phyloP scores from a whole-genome alignment of 2,329 filamentous ascomycete species.

The Claviceps purpurea region DNA sequence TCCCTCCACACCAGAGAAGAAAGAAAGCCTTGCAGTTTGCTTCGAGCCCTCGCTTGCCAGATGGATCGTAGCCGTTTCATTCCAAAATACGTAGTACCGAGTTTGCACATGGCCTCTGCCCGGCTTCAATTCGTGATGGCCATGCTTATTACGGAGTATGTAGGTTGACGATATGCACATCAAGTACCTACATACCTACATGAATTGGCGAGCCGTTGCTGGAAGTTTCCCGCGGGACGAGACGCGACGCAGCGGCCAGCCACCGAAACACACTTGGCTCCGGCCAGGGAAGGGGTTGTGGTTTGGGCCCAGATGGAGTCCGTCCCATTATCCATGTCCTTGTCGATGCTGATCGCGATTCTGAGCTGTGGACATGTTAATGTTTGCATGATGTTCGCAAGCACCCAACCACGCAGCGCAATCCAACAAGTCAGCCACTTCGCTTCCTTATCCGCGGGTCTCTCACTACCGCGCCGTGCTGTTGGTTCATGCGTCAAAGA shows the following conservation, averaged over 20 bases:
- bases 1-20: too few relatives aligned
- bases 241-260: background rate
- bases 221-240: background rate
- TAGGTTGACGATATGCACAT: too few relatives aligned
- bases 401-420: too few relatives aligned
- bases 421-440: background rate
- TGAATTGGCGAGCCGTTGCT: too few relatives aligned
- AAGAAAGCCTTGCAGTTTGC: too few relatives aligned
- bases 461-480: constrained; percentile 1
- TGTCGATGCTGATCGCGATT: background rate
- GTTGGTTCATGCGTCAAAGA: constrained; percentile 4
- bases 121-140: too few relatives aligned
- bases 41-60: too few relatives aligned
- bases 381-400: background rate
- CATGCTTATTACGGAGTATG: too few relatives aligned
- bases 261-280: background rate
- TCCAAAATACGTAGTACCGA: too few relatives aligned
- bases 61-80: too few relatives aligned
- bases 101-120: too few relatives aligned
- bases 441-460: background rate
- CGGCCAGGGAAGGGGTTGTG: background rate
- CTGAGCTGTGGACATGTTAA: background rate
- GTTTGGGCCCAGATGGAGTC: background rate
- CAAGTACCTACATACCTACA: too few relatives aligned
- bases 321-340: background rate